Percentiles rank a stretch among this genome's conserved stretches.
These are phyloP conservation scores for Hanseniaspora uvarum DNA, from an alignment of 1,139 yeast genomes.

Conservation along the genomic window DNA sequence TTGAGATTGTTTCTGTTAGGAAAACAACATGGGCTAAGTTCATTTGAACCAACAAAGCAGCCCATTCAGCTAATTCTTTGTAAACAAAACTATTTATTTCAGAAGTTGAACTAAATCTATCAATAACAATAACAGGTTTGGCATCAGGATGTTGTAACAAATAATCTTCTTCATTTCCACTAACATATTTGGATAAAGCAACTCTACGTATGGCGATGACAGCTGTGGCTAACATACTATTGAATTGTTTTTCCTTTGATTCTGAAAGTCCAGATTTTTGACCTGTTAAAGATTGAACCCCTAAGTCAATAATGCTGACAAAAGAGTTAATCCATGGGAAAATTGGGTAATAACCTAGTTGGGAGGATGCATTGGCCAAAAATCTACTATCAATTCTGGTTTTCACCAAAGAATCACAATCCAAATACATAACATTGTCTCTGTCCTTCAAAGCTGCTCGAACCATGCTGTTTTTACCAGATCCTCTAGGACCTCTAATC, in stretches of 20 bases:
- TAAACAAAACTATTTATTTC: constrained; percentile 62
- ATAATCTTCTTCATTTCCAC: constrained; percentile 64
- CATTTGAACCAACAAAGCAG: constrained; percentile 60
- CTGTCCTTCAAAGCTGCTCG: constrained; percentile 53
- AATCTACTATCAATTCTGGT: constrained; percentile 65
- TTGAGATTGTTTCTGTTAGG: constrained; percentile 75
- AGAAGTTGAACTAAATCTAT: constrained; percentile 54
- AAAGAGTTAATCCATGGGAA: constrained; percentile 86
- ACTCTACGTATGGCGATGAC: constrained; percentile 62
- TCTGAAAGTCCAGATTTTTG: constrained; percentile 89
- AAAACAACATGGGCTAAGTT: constrained; percentile 84
- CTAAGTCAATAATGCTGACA: constrained; percentile 71
- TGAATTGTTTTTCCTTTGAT: constrained; percentile 69
- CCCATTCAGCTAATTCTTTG: constrained; percentile 78
- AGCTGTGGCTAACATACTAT: constrained; percentile 68
- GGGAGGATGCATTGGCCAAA: constrained; percentile 57
- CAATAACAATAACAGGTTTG: constrained; percentile 78
- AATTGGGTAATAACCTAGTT: constrained; percentile 83
- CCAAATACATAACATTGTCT: constrained; percentile 54
- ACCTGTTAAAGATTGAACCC: constrained; percentile 83
- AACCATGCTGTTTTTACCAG: constrained; percentile 79
- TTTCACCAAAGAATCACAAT: constrained; percentile 67
- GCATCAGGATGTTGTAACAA: constrained; percentile 76
- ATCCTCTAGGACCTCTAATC: constrained; percentile 86
- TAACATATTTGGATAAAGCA: constrained; percentile 42